Base-by-base conservation (phyloP, 2,329 filamentous ascomycete genomes). In the Penicillium sp. region DNA sequence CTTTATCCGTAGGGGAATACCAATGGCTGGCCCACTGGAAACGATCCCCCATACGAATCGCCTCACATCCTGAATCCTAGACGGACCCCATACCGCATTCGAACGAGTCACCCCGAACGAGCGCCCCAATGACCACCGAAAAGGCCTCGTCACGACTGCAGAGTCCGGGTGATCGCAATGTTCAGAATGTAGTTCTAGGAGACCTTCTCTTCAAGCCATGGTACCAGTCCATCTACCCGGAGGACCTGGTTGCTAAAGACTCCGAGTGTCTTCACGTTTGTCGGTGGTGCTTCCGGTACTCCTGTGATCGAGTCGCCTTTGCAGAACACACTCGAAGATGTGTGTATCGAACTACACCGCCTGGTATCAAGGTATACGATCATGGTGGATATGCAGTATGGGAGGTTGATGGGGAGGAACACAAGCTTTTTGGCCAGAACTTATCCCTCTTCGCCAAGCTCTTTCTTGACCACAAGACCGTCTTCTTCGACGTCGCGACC, bases 381-480 rank as follows among this genome's bases (percentile, higher is more conserved):
- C 81, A 88, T 59, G 88, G 86, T 45, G 86, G 88, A 62, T 95
- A 92, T 80, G 87, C 88, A 55, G 85, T 99, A 8, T 94, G 91
- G 83, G 90, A 96, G 72, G 85, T 97, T 7, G 94, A 99, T 68
- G 94, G 94, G 18, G 91, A 92, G 67, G 84, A 87, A 61, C 83
- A 96, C 58, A 88, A 87, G 81, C 82, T 96, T 28, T 97, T 95
- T 70, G 92, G 90, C 62, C 94, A 97, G 74, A 96, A 96, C 65
- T 82, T 99, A 12, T 96, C 90, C 9, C 85, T 99, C 42, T 96
- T 97, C 71, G 92, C 91, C 26, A 99, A 97, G 74, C 84, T 99
- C 42, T 99, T 97, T 72, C 87, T 99, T 59, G 92, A 97, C 72
- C 96, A 95, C 68, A 99, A 99, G 69, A 96, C 90, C 7, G 92